phyloP scores from a whole-genome alignment of 768 basidiomycete genomes.

The Boletus sp. region DNA sequence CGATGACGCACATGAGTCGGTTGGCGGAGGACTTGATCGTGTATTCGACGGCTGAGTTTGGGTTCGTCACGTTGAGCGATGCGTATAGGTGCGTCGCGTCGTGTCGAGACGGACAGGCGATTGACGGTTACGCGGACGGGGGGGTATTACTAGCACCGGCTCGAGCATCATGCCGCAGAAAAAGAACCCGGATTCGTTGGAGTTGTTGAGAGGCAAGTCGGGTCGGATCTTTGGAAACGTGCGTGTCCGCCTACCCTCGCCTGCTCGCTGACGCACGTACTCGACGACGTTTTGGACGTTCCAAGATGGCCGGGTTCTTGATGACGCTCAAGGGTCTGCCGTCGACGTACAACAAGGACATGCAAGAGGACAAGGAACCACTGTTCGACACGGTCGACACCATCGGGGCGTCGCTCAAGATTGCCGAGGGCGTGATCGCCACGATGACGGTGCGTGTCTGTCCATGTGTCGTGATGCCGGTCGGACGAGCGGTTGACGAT shows the following conservation, averaged over 20 bases:
- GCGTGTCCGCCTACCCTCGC: conserved; percentile 17
- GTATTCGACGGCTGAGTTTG: conserved; percentile 96
- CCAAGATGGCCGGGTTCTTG: conserved; percentile 94
- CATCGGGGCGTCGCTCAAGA: conserved; percentile 81
- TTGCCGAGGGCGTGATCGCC: conserved; percentile 91
- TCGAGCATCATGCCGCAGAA: conserved; percentile 99
- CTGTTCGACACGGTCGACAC: conserved; percentile 93
- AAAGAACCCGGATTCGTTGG: conserved; percentile 97
- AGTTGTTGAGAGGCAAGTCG: conserved; percentile 91
- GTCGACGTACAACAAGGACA: conserved; percentile 98
- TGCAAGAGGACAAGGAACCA: conserved; percentile 98
- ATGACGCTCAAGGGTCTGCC: conserved; percentile 97
- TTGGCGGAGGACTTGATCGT: conserved; percentile 96
- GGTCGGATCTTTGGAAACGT: conserved; percentile 94
- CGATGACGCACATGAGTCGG: conserved; percentile 91
- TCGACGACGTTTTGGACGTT: conserved; percentile 3
- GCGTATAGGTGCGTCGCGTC: conserved; percentile 77
- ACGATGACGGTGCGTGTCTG: conserved; percentile 55
- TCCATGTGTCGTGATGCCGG: neutral
- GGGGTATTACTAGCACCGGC: conserved; percentile 67
- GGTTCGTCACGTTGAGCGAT: conserved; percentile 93
- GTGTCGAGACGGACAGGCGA: neutral
- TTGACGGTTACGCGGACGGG: neutral
- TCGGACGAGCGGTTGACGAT: neutral
- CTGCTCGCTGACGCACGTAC: neutral